Evolutionary conservation across 495 filamentous ascomycete genomes (phyloP).

Genomic region (Podospora pseudocomata): DNA sequence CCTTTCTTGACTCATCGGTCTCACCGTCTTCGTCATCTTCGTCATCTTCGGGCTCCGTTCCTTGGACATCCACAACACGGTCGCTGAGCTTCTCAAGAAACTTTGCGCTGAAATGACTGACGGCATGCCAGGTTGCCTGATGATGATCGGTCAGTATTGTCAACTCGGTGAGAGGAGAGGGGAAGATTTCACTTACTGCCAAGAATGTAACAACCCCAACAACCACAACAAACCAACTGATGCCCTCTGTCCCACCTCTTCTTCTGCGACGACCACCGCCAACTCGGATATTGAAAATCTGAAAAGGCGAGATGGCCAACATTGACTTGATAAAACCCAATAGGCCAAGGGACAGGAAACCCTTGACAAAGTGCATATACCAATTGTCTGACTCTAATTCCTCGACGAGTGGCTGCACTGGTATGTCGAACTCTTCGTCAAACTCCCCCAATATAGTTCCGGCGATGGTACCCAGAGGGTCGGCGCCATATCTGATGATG

Average conservation of each 20-base stretch:
- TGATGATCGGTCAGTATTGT: slow-evolving; percentile 24
- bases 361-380: slow-evolving; percentile 82
- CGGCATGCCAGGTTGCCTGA: slow-evolving; percentile 76
- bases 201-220: slow-evolving; percentile 81
- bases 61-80: slow-evolving; percentile 73
- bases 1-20: slow-evolving; percentile 26
- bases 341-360: slow-evolving; percentile 76
- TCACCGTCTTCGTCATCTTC: slow-evolving; percentile 64
- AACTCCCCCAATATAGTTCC: slow-evolving; percentile 40
- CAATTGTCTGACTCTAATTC: slow-evolving; percentile 56
- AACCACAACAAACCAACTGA: slow-evolving; percentile 73
- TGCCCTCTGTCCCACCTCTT: slow-evolving; percentile 57
- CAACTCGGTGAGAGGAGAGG: neutral
- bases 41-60: slow-evolving; percentile 47
- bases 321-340: slow-evolving; percentile 81
- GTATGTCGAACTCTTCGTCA: slow-evolving; percentile 39
- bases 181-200: slow-evolving; percentile 54
- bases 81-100: slow-evolving; percentile 73
- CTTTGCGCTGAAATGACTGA: slow-evolving; percentile 64
- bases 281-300: slow-evolving; percentile 68
- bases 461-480: slow-evolving; percentile 55
- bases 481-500: slow-evolving; percentile 82
- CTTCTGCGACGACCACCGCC: slow-evolving; percentile 49
- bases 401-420: slow-evolving; percentile 25
- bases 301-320: slow-evolving; percentile 67